Base-by-base conservation (phyloP, 2,329 filamentous ascomycete species). In the Uncinocarpus reesii region DNA sequence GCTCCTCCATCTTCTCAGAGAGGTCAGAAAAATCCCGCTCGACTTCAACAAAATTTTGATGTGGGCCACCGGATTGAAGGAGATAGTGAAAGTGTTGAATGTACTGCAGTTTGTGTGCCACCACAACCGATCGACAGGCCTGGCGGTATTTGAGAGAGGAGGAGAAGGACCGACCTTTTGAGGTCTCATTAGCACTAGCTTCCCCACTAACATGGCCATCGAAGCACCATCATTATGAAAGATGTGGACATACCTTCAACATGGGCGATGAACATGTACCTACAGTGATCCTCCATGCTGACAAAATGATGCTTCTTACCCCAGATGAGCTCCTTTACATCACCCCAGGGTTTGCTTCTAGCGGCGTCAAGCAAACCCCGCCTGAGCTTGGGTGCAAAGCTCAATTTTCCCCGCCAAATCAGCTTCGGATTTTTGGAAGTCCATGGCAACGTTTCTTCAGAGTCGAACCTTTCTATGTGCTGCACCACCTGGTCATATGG, bases 21-120 rank as follows among this genome's bases (percentile, higher is more conserved):
- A 78, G 67, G 54, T 82, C 77, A 54, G 74, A 75, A 60, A 79
- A 82, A 58, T 75, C 69, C 11, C 66, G 61, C 46, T 69, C 60
- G 3, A 75, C 71, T 49, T 69, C 63, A 26, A 75, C 65, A 37
- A 65, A 72, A 55, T 74, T 75, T 54, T 74, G 71, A 7, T 69
- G 55, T 2, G 69, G 65, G 0, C 71, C 72, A 8, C 58, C 58
- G 11, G 66, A 53, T 6, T 65, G 58, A 18, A 75, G 57, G 1
- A 74, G 65, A 28, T 69, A 69, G 42, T 71, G 65, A 49, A 73
- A 68, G 47, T 73, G 70, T 43, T 73, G 68, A 40, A 71, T 65
- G 59, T 66, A 75, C 34, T 71, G 64, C 18, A 73, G 62, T 35
- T 69, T 63, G 51, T 74, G 71, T 7, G 69, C 64, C 20, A 75